Conservation (phyloP, 163 green algal genomes). For the Scenedesmus sp. region DNA sequence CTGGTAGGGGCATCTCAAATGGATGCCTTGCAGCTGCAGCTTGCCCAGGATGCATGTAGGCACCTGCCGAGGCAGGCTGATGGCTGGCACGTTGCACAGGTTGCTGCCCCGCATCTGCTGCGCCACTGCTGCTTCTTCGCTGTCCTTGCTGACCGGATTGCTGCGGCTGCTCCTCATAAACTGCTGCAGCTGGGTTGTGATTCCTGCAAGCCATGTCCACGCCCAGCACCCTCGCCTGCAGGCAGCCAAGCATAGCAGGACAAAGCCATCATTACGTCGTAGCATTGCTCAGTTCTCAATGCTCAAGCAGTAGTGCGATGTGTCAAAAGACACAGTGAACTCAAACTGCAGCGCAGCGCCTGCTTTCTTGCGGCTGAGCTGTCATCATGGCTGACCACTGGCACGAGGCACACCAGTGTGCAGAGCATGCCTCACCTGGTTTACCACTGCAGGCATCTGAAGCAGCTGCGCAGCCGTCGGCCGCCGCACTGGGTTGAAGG, state of each 20-base stretch:
- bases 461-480: conserved; percentile 57
- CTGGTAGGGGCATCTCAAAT: conserved; percentile 9
- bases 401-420: too few species aligned
- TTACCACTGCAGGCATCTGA: conserved; percentile 51
- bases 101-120: background rate
- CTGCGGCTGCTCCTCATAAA: conserved; percentile 40
- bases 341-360: too few species aligned
- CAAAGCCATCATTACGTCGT: background rate
- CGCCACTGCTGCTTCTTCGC: background rate
- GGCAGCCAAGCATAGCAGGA: background rate
- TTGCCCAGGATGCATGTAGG: background rate
- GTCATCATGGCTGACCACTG: background rate
- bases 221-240: conserved; percentile 55
- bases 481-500: conserved; percentile 56
- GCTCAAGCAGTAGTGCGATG: background rate
- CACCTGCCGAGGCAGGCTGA: background rate
- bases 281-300: background rate
- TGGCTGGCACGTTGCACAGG: background rate
- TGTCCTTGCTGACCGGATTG: background rate
- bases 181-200: conserved; percentile 24
- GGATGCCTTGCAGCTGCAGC: background rate
- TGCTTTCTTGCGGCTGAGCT: background rate
- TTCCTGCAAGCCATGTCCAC: conserved; percentile 55
- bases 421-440: conserved; percentile 44
- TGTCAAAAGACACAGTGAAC: background rate